Evolutionary conservation across 257 asterid species (phyloP).

Genomic region (Solanum pennellii): DNA sequence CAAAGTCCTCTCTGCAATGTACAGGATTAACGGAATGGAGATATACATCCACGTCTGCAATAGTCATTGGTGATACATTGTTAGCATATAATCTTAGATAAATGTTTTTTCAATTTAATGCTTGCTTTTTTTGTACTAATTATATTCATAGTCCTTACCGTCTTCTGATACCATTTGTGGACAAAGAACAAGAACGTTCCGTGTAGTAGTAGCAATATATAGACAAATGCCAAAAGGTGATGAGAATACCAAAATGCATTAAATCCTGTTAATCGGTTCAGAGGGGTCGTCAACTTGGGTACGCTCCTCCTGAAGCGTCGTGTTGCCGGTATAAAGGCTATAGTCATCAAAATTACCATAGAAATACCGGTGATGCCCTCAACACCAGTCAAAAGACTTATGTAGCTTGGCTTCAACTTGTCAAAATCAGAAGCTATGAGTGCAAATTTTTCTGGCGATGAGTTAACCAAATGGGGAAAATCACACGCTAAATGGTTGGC

Average conservation of each 20-base stretch:
- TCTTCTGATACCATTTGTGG: conserved; percentile 63
- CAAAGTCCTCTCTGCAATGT: conserved; percentile 66
- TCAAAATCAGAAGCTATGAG: conserved; percentile 52
- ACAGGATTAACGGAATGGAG: conserved; percentile 57
- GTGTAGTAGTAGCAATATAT: conserved; percentile 53
- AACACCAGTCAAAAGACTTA: conserved; percentile 26
- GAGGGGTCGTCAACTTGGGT: conserved; percentile 53
- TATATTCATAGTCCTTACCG: conserved; percentile 28
- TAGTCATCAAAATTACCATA: conserved; percentile 55
- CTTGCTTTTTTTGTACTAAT: neutral
- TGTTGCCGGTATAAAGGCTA: conserved; percentile 64
- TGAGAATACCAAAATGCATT: conserved; percentile 97
- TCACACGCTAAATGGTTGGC: conserved; percentile 73
- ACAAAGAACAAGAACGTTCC: conserved; percentile 65
- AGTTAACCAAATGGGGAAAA: conserved; percentile 49
- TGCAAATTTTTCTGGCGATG: conserved; percentile 52
- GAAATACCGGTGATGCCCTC: conserved; percentile 55
- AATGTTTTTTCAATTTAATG: neutral
- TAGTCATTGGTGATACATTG: neutral
- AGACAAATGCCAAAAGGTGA: conserved; percentile 77
- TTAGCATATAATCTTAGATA: neutral
- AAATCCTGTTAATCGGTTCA: conserved; percentile 64
- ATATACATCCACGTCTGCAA: conserved; percentile 91
- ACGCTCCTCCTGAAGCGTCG: conserved; percentile 46
- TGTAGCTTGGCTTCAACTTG: conserved; percentile 43